Conservation (phyloP, 805 yeast species). For the Pichia manshurica region DNA sequence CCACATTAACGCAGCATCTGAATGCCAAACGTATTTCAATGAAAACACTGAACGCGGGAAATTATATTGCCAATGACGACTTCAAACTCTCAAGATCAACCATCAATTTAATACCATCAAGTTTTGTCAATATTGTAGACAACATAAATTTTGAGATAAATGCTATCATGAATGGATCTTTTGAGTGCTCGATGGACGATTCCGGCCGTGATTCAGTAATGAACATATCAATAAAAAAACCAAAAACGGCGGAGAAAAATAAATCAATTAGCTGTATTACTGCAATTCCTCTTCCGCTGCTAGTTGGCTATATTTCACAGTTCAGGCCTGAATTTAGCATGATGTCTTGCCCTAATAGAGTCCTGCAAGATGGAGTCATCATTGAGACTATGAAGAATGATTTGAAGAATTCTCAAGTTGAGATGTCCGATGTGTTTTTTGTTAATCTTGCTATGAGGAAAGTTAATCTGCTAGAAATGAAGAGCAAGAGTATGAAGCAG, state of each 20-base stretch:
- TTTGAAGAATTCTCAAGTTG: conserved; percentile 3
- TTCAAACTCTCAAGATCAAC: conserved; percentile 7
- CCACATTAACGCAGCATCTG: neutral
- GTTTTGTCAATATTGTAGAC: conserved; percentile 3
- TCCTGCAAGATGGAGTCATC: conserved; percentile 37
- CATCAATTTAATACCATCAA: conserved; percentile 2
- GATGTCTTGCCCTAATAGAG: conserved; percentile 46
- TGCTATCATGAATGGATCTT: conserved; percentile 15
- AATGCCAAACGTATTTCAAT: neutral
- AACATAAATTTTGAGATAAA: conserved; percentile 12
- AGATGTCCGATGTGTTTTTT: conserved; percentile 13
- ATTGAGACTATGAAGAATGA: conserved; percentile 45
- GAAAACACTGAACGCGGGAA: neutral
- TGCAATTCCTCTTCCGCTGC: conserved; percentile 20
- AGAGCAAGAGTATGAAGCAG: neutral
- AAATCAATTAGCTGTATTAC: conserved; percentile 2
- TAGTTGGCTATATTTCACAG: conserved; percentile 40
- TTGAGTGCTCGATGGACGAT: conserved; percentile 2
- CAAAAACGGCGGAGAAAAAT: neutral
- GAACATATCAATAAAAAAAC: neutral
- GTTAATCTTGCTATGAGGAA: conserved; percentile 27
- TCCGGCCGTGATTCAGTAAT: neutral
- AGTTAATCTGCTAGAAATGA: conserved; percentile 20
- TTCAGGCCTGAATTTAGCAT: conserved; percentile 46
- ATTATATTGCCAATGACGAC: conserved; percentile 1